phyloP scores from a whole-genome alignment of 192 early-diverging fungal species.

The Gamsiella multidivaricata region DNA sequence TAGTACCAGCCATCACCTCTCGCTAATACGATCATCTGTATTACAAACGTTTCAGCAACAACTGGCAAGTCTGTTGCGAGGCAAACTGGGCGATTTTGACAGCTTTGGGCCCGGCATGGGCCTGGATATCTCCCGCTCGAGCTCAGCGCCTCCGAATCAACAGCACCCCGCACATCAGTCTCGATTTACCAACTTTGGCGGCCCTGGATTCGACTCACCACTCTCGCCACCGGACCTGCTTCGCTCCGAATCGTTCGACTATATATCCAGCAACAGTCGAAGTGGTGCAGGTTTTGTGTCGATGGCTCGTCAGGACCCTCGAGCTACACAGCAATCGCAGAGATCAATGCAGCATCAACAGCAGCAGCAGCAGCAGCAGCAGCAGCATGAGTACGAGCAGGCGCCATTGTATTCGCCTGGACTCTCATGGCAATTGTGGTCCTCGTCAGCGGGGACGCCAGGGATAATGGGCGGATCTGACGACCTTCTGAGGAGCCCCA shows the following conservation, averaged over 20 bases:
- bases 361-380: neutral
- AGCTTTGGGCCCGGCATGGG: conserved; percentile 22
- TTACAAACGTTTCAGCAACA: too few relatives aligned
- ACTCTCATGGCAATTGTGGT: conserved; percentile 30
- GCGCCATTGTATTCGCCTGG: conserved; percentile 19
- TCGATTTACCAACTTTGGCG: conserved; percentile 45
- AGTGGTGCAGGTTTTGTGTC: neutral
- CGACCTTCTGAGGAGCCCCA: too few relatives aligned
- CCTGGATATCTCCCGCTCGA: conserved; percentile 68
- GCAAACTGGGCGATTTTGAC: conserved; percentile 58
- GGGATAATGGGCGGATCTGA: too few relatives aligned
- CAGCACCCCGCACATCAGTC: conserved; percentile 35
- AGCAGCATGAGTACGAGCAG: neutral
- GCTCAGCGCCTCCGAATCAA: conserved; percentile 81
- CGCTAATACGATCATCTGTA: too few relatives aligned
- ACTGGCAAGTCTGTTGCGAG: conserved; percentile 61
- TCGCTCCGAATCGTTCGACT: conserved; percentile 55
- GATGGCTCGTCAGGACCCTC: conserved; percentile 2
- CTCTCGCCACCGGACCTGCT: conserved; percentile 52
- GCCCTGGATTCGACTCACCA: conserved; percentile 36
- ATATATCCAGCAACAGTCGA: neutral
- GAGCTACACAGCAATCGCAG: neutral
- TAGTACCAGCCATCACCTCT: too few relatives aligned
- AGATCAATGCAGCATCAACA: neutral
- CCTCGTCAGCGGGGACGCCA: too few relatives aligned